Evolutionary conservation across 169 alveolate genomes (phyloP), one percentile per base, ranked within the genome.

Genomic region (Cyclospora cayetanensis): DNA sequence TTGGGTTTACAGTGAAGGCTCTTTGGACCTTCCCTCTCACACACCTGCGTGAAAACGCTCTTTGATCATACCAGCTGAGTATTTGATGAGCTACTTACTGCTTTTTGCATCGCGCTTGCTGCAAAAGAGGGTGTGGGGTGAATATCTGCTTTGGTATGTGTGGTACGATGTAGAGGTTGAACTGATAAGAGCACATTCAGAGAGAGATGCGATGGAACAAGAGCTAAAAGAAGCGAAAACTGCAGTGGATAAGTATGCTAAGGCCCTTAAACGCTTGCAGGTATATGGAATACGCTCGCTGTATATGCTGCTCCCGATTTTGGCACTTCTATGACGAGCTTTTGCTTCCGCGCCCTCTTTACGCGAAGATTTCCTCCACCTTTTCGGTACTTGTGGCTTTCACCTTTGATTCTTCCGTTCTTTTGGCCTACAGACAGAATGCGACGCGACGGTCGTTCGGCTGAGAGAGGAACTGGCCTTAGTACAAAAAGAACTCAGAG

Each of bases 151-250:
- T n/a, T n/a, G n/a, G n/a, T n/a, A n/a, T n/a, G n/a, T n/a, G n/a
- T n/a, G n/a, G n/a, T n/a, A n/a, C n/a, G n/a, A n/a, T n/a, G n/a
- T 46, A 83, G 91, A 83, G 41, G 50, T 83, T 0, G 91, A 83
- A 53, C 41, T 83, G 29, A 83, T 83, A 4, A 66, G 43, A 50
- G 70, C 91, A 4, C 91, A 60, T 27, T 66, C 91, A 5, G 91
- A 83, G 25, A 66, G 91, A n/a, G 91, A 83, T 25, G 91, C 76
- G 7, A 83, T 83, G 52, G 91, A 83, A 25, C 39, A 50, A 22
- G 91, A 83, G 70, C 70, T 83, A 35, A 65, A 37, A 4, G 91
- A 83, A 22, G 25, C 82, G 37, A 66, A 68, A 22, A 41, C 25
- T 35, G 72, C 82, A 7, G 91, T 83, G 0, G 91, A 55, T 34